Evolutionary conservation across 78 protist genomes (phyloP), one percentile per base, ranked within the genome.

Genomic region (Cyanophora paradoxa): DNA sequence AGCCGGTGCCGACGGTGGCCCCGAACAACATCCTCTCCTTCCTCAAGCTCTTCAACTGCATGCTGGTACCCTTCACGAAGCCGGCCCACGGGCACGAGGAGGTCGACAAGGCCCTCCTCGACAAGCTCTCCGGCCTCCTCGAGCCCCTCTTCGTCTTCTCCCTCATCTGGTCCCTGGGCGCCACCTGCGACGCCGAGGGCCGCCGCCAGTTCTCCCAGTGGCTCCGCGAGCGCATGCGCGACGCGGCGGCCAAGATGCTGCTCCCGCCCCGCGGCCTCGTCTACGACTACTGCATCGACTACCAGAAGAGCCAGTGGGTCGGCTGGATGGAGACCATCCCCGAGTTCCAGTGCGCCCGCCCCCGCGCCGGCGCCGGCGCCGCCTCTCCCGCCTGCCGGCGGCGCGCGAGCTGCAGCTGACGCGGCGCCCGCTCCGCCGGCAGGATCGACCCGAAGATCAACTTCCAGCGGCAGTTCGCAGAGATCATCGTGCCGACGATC

Each of bases 111-210:
- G 33, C 37, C 58, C 14, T 30, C 16, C 56, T 67, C 41, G 57
- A 63, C n/a, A 87, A 52, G 22, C 22, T 24, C 36, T 52, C 36
- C 36, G n/a, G n/a, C n/a, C n/a, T n/a, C n/a, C n/a, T n/a, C n/a
- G n/a, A n/a, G n/a, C 52, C 52, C 31, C 42, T 62, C 36, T 84
- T 90, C 62, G 0, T 90, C 36, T 76, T 90, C 61, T 24, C 84
- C 30, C 48, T 90, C 37, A n/a, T 86, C 5, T 90, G 94, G 94
- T 76, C 87, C 39, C 31, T 83, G 16, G 94, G 94, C 6, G 89
- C 82, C 13, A 24, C 89, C 10, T 41, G 62, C 44, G 83, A 85
- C 57, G 52, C 10, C 4, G 72, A 0, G 1, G 52, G 85, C 33
- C 76, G 94, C 5, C 4, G 0, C 11, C 0, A 1, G 56, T 90